A percentile compares a stretch with the other conserved stretches of the same genome.
Evolutionary conservation across 495 filamentous ascomycete genomes (phyloP).

Genomic region (Rostrohypoxylon terebratum): DNA sequence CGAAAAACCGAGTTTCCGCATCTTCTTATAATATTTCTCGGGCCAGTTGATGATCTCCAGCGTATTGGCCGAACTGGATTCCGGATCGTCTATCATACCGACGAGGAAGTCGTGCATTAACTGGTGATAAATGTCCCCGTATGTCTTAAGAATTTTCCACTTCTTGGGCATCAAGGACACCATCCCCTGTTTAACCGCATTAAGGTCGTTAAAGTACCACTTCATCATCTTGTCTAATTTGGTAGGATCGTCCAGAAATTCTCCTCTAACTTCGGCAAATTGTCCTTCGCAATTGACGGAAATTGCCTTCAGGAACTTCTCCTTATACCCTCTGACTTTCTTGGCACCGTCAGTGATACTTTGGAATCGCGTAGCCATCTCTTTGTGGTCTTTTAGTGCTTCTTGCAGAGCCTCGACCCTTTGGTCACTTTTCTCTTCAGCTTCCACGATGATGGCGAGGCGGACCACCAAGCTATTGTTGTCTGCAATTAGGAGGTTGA

Average conservation of each 20-base stretch:
- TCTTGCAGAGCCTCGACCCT: slow-evolving; percentile 90
- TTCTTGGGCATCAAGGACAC: slow-evolving; percentile 90
- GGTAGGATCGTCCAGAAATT: slow-evolving; percentile 85
- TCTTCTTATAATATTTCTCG: slow-evolving; percentile 95
- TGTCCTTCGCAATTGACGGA: slow-evolving; percentile 76
- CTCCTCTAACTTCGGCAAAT: slow-evolving; percentile 76
- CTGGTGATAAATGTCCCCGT: slow-evolving; percentile 87
- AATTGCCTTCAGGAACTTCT: slow-evolving; percentile 89
- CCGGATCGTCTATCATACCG: slow-evolving; percentile 80
- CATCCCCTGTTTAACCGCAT: slow-evolving; percentile 91
- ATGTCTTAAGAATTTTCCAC: slow-evolving; percentile 95
- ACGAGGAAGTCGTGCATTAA: slow-evolving; percentile 95
- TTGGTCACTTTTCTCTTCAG: slow-evolving; percentile 95
- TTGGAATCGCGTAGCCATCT: slow-evolving; percentile 92
- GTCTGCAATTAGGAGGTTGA: slow-evolving; percentile 83
- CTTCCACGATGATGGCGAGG: slow-evolving; percentile 89
- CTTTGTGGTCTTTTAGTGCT: slow-evolving; percentile 92
- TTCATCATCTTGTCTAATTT: slow-evolving; percentile 83
- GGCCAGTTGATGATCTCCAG: slow-evolving; percentile 94
- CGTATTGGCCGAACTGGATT: slow-evolving; percentile 80
- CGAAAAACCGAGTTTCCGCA: slow-evolving; percentile 85
- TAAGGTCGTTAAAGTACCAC: slow-evolving; percentile 98
- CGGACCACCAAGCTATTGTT: slow-evolving; percentile 91
- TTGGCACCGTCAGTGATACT: slow-evolving; percentile 92
- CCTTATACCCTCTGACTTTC: slow-evolving; percentile 93